phyloP scores from a whole-genome alignment of 73 alveolate genomes.

The Paramecium primaurelia region DNA sequence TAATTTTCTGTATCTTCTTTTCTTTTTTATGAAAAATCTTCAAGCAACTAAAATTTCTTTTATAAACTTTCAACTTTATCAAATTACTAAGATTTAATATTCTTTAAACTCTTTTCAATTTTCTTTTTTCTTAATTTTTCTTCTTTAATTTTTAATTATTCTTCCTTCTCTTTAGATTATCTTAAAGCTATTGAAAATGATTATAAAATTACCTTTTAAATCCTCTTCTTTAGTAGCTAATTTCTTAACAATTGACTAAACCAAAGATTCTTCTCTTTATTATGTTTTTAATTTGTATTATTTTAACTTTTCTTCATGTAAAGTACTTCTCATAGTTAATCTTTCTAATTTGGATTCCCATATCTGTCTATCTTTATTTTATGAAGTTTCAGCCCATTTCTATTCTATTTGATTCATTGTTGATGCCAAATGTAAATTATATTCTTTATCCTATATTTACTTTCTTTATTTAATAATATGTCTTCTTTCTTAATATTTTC shows the following conservation, averaged over 20 bases:
- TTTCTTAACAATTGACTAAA: background rate
- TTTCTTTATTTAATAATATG: background rate
- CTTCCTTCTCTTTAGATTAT: background rate
- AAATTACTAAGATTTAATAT: background rate
- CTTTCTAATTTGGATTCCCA: background rate
- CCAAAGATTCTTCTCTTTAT: background rate
- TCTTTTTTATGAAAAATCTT: background rate
- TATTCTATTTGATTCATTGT: background rate
- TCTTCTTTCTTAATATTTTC: background rate
- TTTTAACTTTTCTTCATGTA: background rate
- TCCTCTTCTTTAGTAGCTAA: background rate
- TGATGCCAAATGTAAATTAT: background rate
- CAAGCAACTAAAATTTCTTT: background rate
- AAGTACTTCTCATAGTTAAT: background rate
- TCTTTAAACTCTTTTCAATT: background rate
- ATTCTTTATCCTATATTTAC: background rate
- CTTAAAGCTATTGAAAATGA: background rate
- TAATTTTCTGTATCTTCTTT: background rate
- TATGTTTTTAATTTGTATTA: background rate
- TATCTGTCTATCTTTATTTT: background rate
- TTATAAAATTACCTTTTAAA: background rate
- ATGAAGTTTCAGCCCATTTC: background rate
- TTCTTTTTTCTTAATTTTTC: constrained; percentile 2
- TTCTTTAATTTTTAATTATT: background rate
- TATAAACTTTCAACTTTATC: background rate